Evolutionary conservation across 306 rosid species (phyloP).

Genomic region (Argentina anserina): DNA sequence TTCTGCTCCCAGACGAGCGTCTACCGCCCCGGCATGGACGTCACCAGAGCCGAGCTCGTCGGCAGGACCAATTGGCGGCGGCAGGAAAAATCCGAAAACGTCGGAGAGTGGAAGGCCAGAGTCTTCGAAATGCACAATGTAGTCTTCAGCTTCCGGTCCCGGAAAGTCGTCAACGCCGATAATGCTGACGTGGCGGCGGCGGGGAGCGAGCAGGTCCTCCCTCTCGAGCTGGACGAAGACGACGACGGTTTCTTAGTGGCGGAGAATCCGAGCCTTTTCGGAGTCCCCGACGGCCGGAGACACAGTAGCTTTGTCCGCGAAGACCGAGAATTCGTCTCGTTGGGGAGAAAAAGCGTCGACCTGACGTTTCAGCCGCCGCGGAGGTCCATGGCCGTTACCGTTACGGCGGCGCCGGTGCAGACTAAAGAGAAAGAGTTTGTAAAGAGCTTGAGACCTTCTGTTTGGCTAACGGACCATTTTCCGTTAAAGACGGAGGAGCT

Average conservation of each 20-base stretch:
- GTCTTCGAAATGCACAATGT: slow-evolving; percentile 87
- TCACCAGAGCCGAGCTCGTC: slow-evolving; percentile 74
- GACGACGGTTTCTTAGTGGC: slow-evolving; percentile 90
- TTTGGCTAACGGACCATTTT: slow-evolving; percentile 90
- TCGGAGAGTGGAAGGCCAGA: slow-evolving; percentile 85
- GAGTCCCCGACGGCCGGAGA: slow-evolving; percentile 56
- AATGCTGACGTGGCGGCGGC: slow-evolving; percentile 77
- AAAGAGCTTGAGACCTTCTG: slow-evolving; percentile 75
- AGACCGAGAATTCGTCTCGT: slow-evolving; percentile 71
- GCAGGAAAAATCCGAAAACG: slow-evolving; percentile 82
- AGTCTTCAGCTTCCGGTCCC: slow-evolving; percentile 77
- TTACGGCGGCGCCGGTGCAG: slow-evolving; percentile 33
- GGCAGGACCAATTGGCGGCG: slow-evolving; percentile 90
- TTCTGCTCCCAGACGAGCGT: slow-evolving; percentile 85
- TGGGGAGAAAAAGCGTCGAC: slow-evolving; percentile 82
- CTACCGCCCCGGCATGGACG: slow-evolving; percentile 93
- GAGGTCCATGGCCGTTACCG: not conserved
- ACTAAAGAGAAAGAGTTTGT: slow-evolving; percentile 83
- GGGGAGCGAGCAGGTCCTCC: slow-evolving; percentile 68
- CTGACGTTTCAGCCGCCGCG: slow-evolving; percentile 46
- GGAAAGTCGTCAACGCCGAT: slow-evolving; percentile 53
- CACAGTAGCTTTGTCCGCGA: slow-evolving; percentile 82
- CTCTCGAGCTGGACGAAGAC: slow-evolving; percentile 87
- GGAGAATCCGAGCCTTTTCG: slow-evolving; percentile 73
- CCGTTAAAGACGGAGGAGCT: slow-evolving; percentile 96